Base-by-base conservation (phyloP, 1,139 yeast genomes). In the Candida tropicalis region DNA sequence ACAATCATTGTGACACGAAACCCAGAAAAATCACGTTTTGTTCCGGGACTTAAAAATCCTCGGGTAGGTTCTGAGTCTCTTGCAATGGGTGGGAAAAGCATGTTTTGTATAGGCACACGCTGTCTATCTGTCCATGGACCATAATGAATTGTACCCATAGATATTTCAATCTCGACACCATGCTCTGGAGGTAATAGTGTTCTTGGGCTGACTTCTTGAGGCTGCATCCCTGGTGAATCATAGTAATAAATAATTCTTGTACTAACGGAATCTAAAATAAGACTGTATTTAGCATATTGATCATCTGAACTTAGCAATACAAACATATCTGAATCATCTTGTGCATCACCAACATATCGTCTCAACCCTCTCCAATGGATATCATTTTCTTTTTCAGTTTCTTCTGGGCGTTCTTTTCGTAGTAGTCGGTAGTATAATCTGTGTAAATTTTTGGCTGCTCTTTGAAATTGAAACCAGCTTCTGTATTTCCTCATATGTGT, bases 91-190 rank as follows among this genome's bases (percentile, higher is more conserved):
- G 99, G 99, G 48, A 84, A 80, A 32, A 93, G 68, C 66, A 83
- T 68, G 8, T 71, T 65, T 48, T 85, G 93, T 8, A 91, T 57
- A 1, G 84, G 79, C 1, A 74, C 73, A 17, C 96, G 62, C 60
- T 93, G 96, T 36, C 91, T 79, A 48, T 91, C 96, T 0, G 97
- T 87, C 97, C 98, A 91, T 0, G 99, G 96, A 0, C 99, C 99
- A 57, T 88, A 91, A 52, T 85, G 85, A 1, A 89, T 68, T 0
- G 88, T 83, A 0, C 91, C 83, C 48, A 78, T 75, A 1, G 77
- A 73, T 4, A 89, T 55, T 15, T 70, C 73, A 13, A 90, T 44
- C 44, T 85, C 85, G 5, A 84, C 56, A 0, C 91, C 93, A 59
- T 78, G 79, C 45, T 76, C 79, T 0, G 97, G 97, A 16, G 46